Base-by-base conservation (phyloP, 495 filamentous ascomycete species). In the Patellaria atrata region DNA sequence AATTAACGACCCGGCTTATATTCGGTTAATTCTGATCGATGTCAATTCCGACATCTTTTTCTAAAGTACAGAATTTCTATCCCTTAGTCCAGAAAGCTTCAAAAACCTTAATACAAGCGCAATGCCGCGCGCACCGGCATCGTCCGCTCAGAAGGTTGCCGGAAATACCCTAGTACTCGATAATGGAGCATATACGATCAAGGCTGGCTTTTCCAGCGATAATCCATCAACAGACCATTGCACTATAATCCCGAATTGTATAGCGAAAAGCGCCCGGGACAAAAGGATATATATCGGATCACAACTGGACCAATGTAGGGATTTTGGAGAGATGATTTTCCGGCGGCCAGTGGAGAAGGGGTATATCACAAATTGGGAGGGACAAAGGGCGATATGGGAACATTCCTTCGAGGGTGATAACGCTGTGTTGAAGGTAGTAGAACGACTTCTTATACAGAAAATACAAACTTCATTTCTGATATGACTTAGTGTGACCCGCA, bases 311-410 rank as follows among this genome's bases (percentile, higher is more conserved):
- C 70, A 72, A 43, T 85, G 85, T 50, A 74, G 63, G 30, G 86
- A 96, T 53, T 94, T 85, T 63, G 85, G 84, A 38, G 86, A 93
- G 50, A 74, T 89, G 40, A 65, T 67, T 10, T 93, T 94, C 47
- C 72, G 85, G 22, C 71, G 89, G 9, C 89, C 89, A 0, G 79
- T 96, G 14, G 89, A 99, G 60, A 94, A 89, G 57, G 89, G 89
- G 19, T 94, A 79, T 52, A 64, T 93, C 23, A 83, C 94, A 30
- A 96, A 92, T 49, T 99, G 89, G 89, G 91, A 96, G 53, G 79
- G 77, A 0, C 75, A 99, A 63, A 85, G 79, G 54, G 86, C 89
- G 45, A 85, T 97, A 7, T 99, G 89, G 89, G 85, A 94, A 46
- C 72, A 75, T 45, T 71, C 81, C 20, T 92, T 96, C 55, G 75